Conservation (phyloP, 1,284 basidiomycete genomes). For the Pterulicium gracile region DNA sequence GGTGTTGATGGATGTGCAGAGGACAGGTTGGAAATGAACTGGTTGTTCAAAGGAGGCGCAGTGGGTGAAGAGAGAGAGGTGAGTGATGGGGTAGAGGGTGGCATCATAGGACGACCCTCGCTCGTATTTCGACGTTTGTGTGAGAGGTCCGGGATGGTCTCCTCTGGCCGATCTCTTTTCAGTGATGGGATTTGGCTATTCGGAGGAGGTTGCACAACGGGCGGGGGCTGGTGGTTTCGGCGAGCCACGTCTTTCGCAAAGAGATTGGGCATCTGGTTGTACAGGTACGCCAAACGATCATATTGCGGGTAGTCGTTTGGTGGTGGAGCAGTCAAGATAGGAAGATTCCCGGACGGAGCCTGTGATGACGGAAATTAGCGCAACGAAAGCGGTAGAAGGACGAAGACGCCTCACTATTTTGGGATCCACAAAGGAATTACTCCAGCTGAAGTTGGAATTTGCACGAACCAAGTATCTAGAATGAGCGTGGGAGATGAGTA, state of each 20-base stretch:
- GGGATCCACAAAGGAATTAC: too few relatives aligned
- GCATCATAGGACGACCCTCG: conserved; percentile 36
- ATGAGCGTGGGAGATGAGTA: too few relatives aligned
- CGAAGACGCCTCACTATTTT: too few relatives aligned
- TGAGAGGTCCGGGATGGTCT: conserved; percentile 20
- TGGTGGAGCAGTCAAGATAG: conserved; percentile 46
- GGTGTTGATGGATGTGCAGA: background rate
- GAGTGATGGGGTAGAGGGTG: conserved; percentile 18
- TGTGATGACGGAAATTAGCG: too few relatives aligned
- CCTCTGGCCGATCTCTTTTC: conserved; percentile 55
- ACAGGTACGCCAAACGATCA: conserved; percentile 51
- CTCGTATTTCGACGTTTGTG: conserved; percentile 64
- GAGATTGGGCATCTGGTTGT: conserved; percentile 43
- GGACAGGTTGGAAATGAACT: conserved; percentile 14
- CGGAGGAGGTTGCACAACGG: conserved; percentile 5
- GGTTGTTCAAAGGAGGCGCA: conserved; percentile 4
- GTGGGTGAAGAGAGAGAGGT: conserved; percentile 8
- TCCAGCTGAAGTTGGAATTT: too few relatives aligned
- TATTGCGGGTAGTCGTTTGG: conserved; percentile 36
- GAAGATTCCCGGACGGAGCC: too few relatives aligned
- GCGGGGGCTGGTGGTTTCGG: conserved; percentile 24
- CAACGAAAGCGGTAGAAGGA: too few relatives aligned
- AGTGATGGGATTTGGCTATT: conserved; percentile 18
- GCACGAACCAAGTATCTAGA: too few relatives aligned
- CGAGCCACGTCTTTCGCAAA: conserved; percentile 57